These are phyloP conservation scores for Tephrocybe sp. DNA, from an alignment of 768 basidiomycete genomes.

Conservation along the genomic window DNA sequence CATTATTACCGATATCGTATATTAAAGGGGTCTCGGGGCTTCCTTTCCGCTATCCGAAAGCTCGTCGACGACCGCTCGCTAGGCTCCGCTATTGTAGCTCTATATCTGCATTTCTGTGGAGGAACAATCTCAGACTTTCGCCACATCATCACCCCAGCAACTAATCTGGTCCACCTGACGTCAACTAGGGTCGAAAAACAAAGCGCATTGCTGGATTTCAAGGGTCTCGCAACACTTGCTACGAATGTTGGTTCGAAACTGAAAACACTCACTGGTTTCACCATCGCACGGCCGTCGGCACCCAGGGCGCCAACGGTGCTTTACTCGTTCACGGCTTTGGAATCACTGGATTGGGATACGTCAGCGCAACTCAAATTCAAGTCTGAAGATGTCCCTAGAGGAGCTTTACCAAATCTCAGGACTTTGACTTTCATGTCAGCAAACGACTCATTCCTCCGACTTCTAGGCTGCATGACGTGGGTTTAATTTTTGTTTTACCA, in stretches of 20 bases:
- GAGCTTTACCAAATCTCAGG: background rate
- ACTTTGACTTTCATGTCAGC: background rate
- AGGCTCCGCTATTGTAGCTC: background rate
- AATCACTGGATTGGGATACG: conserved; percentile 6
- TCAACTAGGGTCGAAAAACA: background rate
- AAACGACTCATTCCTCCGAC: conserved; percentile 4
- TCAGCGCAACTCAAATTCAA: background rate
- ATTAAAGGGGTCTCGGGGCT: background rate
- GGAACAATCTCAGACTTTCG: background rate
- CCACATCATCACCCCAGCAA: background rate
- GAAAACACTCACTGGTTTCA: conserved; percentile 2
- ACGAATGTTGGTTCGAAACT: background rate
- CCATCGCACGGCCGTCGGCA: background rate
- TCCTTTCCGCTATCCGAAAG: rapidly evolving
- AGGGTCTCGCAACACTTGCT: background rate
- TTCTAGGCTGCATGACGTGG: conserved; percentile 3
- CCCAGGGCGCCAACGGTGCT: background rate
- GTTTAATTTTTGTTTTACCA: background rate
- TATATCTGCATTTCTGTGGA: background rate
- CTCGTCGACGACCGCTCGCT: background rate
- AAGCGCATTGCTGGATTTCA: background rate
- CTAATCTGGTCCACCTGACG: conserved; percentile 5
- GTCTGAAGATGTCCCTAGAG: background rate
- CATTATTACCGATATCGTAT: background rate
- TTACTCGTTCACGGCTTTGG: conserved; percentile 4